Evolutionary conservation across 805 yeast genomes (phyloP), one percentile per base, ranked within the genome.

Genomic region (Lipomyces starkeyi): DNA sequence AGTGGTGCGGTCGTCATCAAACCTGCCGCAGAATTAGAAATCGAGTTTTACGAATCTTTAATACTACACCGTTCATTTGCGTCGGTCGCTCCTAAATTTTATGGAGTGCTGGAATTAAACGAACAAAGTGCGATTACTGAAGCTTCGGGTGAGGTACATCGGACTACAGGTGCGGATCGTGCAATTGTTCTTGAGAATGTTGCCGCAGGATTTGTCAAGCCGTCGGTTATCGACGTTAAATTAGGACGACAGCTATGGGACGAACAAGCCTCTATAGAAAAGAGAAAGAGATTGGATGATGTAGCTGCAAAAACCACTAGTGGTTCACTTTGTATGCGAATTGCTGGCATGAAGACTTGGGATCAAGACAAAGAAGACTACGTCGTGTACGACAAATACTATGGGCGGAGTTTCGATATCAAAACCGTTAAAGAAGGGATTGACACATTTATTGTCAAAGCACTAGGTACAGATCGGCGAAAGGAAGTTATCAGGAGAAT

Each of bases 281-380:
- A 95, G 74, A 82, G 78, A 17, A 78, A 78, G 61, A 77, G 98
- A 55, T 79, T 94, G 74, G 80, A 78, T 35, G 78, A 82, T 32
- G 97, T 95, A 0, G 85, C 95, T 58, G 75, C 79, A 1, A 66
- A 80, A 0, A 94, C 98, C 0, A 94, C 98, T 0, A 89, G 95
- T 58, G 97, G 97, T 0, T 80, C 88, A 2, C 80, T 91, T 13
- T 84, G 87, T 20, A 87, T 89, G 71, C 81, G 99, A 68, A 86
- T 94, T 2, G 93, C 98, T 74, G 99, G 99, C 0, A 91, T 94
- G 94, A 88, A 88, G 69, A 78, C 89, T 4, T 69, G 72, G 72
- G 52, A 65, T 53, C 74, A 78, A 6, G 75, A 71, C 7, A 72
- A 63, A 32, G 71, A 58, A 54, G 76, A 75, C 3, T 77, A 88